Conservation (phyloP, 2,329 filamentous ascomycete species). For the Magnaporthiopsis rhizophila region DNA sequence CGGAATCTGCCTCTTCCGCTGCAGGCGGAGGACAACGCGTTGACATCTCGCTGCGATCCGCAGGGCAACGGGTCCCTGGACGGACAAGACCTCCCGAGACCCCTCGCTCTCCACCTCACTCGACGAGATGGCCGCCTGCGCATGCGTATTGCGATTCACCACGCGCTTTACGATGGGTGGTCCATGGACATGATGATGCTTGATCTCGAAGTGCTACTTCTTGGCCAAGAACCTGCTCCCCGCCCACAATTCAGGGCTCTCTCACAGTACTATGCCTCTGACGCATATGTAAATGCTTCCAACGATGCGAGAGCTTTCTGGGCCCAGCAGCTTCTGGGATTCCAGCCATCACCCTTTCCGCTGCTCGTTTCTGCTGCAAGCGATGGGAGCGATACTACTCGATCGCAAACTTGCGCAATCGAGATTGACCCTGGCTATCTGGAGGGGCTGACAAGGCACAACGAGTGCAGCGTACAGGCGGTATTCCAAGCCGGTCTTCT, state of each 20-base stretch:
- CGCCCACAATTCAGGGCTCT: constrained; percentile 56
- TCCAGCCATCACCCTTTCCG: constrained; percentile 47
- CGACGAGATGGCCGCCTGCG: constrained; percentile 16
- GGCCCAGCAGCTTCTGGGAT: constrained; percentile 54
- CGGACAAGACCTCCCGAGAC: constrained; percentile 38
- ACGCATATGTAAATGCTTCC: constrained; percentile 18
- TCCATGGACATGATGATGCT: constrained; percentile 66
- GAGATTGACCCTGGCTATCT: constrained; percentile 25
- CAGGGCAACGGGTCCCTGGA: neutral
- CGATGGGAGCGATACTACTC: constrained; percentile 13
- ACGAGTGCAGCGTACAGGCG: constrained; percentile 55
- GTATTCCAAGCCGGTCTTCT: constrained; percentile 67
- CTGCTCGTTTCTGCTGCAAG: constrained; percentile 38
- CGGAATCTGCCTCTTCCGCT: constrained; percentile 27
- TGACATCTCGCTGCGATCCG: too few species aligned
- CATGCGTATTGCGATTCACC: constrained; percentile 58
- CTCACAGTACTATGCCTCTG: constrained; percentile 36
- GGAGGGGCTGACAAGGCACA: constrained; percentile 25
- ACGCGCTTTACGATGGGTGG: constrained; percentile 91
- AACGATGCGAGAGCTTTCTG: constrained; percentile 55
- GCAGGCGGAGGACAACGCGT: neutral
- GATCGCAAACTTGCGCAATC: constrained; percentile 16
- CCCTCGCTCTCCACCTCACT: constrained; percentile 53
- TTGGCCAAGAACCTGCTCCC: constrained; percentile 15
- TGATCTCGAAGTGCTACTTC: constrained; percentile 52